Conservation (phyloP, 2,329 filamentous ascomycete species). For the Corinectria fuckeliana region DNA sequence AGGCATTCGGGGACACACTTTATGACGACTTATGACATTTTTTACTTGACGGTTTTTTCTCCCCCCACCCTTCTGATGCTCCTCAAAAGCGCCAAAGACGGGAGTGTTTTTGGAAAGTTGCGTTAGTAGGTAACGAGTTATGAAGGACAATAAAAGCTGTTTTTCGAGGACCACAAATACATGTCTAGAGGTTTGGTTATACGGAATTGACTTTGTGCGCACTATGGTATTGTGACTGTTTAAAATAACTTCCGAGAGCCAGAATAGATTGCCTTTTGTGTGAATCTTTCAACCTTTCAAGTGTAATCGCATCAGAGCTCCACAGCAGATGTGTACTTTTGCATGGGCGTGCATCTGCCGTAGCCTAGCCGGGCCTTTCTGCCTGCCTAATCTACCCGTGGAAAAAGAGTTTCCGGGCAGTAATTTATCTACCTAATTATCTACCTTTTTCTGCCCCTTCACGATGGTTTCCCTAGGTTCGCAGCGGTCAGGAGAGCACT, state of each 20-base stretch:
- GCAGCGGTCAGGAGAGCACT: too few species aligned
- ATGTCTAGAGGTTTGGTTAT: constrained; percentile 31
- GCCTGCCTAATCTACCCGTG: too few species aligned
- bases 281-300: neutral
- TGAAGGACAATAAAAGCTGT: constrained; percentile 50
- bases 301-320: neutral
- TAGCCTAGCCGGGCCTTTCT: too few species aligned
- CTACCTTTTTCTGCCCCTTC: too few species aligned
- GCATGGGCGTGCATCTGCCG: too few species aligned
- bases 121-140: constrained; percentile 50
- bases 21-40: constrained; percentile 47
- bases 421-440: too few species aligned
- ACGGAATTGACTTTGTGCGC: constrained; percentile 4
- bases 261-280: neutral
- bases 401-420: too few species aligned
- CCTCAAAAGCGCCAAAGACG: constrained; percentile 41
- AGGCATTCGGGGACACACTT: constrained; percentile 34
- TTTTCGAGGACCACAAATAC: constrained; percentile 33
- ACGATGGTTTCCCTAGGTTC: too few species aligned
- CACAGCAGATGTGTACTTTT: too few species aligned
- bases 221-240: neutral
- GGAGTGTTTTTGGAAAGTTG: constrained; percentile 44
- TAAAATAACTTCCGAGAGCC: neutral
- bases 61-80: constrained; percentile 34
- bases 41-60: constrained; percentile 30